Evolutionary conservation across 768 basidiomycete species (phyloP).

Genomic region (Leccinellum luteum): DNA sequence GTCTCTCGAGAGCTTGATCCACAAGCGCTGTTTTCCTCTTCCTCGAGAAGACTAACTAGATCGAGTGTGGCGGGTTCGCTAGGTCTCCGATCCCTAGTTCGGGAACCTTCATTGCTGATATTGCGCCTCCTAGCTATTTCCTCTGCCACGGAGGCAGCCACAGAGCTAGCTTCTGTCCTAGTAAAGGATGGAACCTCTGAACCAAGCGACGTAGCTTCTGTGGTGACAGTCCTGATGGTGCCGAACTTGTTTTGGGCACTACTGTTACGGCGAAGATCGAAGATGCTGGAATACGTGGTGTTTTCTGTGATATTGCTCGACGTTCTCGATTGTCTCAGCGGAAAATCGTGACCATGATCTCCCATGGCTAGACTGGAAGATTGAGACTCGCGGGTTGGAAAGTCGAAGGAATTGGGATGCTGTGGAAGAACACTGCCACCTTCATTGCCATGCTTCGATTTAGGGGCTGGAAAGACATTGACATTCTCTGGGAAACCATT

Average conservation of each 20-base stretch:
- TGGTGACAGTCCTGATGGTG: conserved; percentile 79
- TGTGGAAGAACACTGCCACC: conserved; percentile 8
- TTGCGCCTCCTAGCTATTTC: conserved; percentile 39
- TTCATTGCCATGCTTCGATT: conserved; percentile 21
- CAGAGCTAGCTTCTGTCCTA: conserved; percentile 58
- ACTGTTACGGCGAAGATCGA: conserved; percentile 48
- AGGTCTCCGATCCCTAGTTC: conserved; percentile 54
- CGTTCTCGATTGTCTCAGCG: conserved; percentile 59
- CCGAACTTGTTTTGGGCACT: conserved; percentile 61
- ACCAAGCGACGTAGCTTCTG: conserved; percentile 67
- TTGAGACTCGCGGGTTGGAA: conserved; percentile 36
- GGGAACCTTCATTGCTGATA: conserved; percentile 24
- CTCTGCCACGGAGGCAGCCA: conserved; percentile 50
- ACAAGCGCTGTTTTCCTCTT: conserved; percentile 55
- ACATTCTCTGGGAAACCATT: conserved; percentile 32
- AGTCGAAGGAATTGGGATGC: conserved; percentile 26
- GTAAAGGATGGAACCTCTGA: conserved; percentile 63
- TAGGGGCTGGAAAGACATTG: conserved; percentile 39
- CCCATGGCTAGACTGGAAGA: conserved; percentile 31
- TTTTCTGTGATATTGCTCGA: conserved; percentile 60
- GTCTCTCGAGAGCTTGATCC: conserved; percentile 43
- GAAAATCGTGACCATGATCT: conserved; percentile 34
- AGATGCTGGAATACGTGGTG: conserved; percentile 57
- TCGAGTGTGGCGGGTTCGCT: conserved; percentile 64
- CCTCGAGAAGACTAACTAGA: conserved; percentile 67